Evolutionary conservation across 2,329 filamentous ascomycete species (phyloP).

Genomic region (Metarhizium sp.): DNA sequence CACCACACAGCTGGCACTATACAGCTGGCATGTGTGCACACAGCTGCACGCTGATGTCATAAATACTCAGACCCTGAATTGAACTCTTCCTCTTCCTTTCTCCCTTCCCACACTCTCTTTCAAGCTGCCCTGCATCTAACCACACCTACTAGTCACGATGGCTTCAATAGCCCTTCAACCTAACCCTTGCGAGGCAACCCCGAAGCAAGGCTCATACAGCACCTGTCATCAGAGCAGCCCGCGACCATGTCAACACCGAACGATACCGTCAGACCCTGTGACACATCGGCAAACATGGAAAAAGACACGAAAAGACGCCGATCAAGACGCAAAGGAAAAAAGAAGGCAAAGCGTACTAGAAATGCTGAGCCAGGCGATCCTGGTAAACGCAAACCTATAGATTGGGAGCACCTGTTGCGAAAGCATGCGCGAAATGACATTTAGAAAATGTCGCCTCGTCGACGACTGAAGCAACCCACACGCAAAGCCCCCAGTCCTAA

Average conservation of each 20-base stretch:
- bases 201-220: background rate
- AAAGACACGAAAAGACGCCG: background rate
- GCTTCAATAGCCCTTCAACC: background rate
- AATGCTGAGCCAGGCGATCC: background rate
- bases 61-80: too few relatives aligned
- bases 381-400: background rate
- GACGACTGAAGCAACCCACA: background rate
- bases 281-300: too few relatives aligned
- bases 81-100: too few relatives aligned
- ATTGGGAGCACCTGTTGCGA: background rate
- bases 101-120: background rate
- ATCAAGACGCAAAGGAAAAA: background rate
- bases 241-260: background rate
- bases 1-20: too few relatives aligned
- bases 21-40: too few relatives aligned
- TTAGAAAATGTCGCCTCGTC: background rate
- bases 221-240: background rate
- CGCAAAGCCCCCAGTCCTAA: background rate
- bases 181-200: background rate
- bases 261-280: background rate
- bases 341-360: background rate
- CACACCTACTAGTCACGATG: background rate
- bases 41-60: too few relatives aligned
- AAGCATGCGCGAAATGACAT: background rate
- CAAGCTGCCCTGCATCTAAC: background rate